Base-by-base conservation (phyloP, 805 yeast species). In the Candida sakaeoensis region DNA sequence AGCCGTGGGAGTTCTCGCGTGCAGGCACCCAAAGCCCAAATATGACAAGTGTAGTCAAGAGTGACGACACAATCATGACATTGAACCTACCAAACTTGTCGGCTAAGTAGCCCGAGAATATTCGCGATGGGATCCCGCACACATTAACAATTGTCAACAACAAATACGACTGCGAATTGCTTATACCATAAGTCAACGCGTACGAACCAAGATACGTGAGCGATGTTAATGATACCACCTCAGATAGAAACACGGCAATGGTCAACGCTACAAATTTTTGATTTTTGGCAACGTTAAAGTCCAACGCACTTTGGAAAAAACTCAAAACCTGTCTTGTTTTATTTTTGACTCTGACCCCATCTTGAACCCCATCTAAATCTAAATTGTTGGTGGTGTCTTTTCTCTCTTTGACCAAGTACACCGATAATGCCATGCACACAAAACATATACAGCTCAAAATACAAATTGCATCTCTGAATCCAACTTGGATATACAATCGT, bases 221-320 rank as follows among this genome's bases (percentile, higher is more conserved):
- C 12, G 63, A 50, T 27, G 75, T 55, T 49, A 80, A 65, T 10
- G 79, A 62, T 0, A 80, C 72, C 46, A 79, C 64, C 50, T 81
- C 86, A 3, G 58, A 42, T 32, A 48, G 40, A 38, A 49, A 53
- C 0, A 59, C 60, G 7, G 55, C 56, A 30, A 58, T 23, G n/a
- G 56, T 55, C 25, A 59, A 44, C 18, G 45, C 45, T 6, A 55
- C 32, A 45, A 54, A 60, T 29, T 47, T 41, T 24, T 26, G 35
- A 35, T 58, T 57, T 29, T 50, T 59, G 39, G 56, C 49, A 5
- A 52, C 48, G 1, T 42, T 42, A 14, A 59, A 43, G 37, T 57
- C 60, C 17, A 54, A 35, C 18, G 49, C 50, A 60, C 53, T 24
- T 43, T 53, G 39, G 63, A 64, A 49, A 64, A 72, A 46, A 42